These are phyloP conservation scores for Ascochyta rabiei DNA, from an alignment of 2,329 filamentous ascomycete species.

Conservation along the genomic window DNA sequence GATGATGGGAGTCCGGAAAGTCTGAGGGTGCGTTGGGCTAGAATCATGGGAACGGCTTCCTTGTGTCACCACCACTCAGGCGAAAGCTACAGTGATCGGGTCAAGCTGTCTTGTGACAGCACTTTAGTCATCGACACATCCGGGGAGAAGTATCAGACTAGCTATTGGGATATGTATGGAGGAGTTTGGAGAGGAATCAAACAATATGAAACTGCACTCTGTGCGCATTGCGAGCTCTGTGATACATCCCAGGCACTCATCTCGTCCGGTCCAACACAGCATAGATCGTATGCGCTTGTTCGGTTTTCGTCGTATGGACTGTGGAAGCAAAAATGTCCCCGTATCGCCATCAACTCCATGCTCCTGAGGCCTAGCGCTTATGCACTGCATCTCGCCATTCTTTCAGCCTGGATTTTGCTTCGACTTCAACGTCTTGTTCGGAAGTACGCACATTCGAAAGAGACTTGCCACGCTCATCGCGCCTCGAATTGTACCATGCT, in stretches of 20 bases:
- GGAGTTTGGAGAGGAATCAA: constrained; percentile 10
- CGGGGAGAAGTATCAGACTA: constrained; percentile 2
- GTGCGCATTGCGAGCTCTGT: background rate
- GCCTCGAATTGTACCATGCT: constrained; percentile 99
- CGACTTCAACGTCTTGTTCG: background rate
- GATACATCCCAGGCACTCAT: background rate
- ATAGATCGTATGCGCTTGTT: background rate
- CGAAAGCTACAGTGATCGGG: background rate
- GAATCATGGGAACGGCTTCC: constrained; percentile 5
- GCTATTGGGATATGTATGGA: constrained; percentile 1
- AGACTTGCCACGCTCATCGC: constrained; percentile 58
- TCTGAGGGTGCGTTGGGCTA: background rate
- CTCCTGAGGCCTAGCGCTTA: background rate
- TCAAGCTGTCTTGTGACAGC: background rate
- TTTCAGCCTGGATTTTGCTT: background rate
- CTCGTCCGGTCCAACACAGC: background rate
- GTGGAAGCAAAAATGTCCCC: background rate
- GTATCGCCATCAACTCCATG: constrained; percentile 15
- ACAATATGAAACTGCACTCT: constrained; percentile 9
- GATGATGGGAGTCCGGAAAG: background rate
- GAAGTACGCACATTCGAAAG: background rate
- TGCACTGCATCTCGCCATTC: no score
- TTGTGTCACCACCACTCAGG: constrained; percentile 1
- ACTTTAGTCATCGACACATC: background rate
- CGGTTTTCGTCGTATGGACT: background rate